Evolutionary conservation across 371 early-diverging fungal genomes (phyloP).

Genomic region (Capniomyces stellatus): DNA sequence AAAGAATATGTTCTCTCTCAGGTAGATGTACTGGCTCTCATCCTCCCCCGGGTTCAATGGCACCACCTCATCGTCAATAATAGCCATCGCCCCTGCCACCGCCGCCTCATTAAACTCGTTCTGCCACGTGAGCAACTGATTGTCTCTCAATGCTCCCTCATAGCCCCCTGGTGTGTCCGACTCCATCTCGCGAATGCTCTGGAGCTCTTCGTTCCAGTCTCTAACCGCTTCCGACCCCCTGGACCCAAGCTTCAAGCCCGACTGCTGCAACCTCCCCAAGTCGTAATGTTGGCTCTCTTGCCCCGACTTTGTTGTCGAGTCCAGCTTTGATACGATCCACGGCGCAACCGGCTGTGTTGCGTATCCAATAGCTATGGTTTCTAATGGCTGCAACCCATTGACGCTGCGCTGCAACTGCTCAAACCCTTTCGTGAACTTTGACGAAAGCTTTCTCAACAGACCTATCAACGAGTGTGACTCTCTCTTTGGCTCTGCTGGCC

Average conservation of each 20-base stretch:
- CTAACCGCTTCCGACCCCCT: conserved; percentile 49
- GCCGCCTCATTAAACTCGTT: conserved; percentile 87
- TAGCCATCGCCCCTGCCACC: conserved; percentile 60
- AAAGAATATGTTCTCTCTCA: conserved; percentile 90
- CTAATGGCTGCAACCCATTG: conserved; percentile 56
- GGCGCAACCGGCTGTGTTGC: conserved; percentile 52
- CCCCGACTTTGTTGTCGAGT: neutral
- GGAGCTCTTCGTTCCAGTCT: conserved; percentile 94
- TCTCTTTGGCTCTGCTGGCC: conserved; percentile 27
- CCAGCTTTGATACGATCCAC: conserved; percentile 41
- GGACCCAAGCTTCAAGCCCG: conserved; percentile 12
- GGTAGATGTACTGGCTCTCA: conserved; percentile 61
- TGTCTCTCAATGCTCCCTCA: conserved; percentile 75
- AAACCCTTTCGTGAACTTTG: conserved; percentile 48
- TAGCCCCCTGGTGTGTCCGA: conserved; percentile 24
- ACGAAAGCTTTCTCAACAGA: conserved; percentile 45
- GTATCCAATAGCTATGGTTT: conserved; percentile 45
- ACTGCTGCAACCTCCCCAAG: conserved; percentile 13
- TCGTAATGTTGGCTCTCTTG: conserved; percentile 7
- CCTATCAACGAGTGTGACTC: conserved; percentile 49
- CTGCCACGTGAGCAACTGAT: conserved; percentile 59
- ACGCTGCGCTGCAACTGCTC: conserved; percentile 42
- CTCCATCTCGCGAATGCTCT: conserved; percentile 73
- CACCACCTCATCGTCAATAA: conserved; percentile 58
- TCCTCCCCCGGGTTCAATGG: conserved; percentile 55